Base-by-base conservation (phyloP, 441 rosid species). In the Pelargonium australe region DNA sequence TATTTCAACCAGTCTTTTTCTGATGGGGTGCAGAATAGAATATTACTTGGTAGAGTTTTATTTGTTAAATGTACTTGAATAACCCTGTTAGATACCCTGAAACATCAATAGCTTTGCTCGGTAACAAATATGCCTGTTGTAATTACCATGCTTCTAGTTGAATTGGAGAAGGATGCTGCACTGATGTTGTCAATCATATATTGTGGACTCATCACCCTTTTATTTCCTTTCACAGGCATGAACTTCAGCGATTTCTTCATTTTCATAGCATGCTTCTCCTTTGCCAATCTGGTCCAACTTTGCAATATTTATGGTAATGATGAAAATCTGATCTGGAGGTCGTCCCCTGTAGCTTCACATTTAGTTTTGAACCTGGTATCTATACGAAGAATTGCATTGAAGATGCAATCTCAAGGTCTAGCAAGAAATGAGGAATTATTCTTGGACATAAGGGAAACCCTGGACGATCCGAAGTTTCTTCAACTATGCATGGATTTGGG, bases 241-340 rank as follows among this genome's bases (percentile, higher is more conserved):
- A 92, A 95, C 82, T 85, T 90, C 73, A 57, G 71, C 28, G 97
- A 92, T 77, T 92, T 90, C 71, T 85, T 85, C 45, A 72, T 76
- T 72, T 87, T 89, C 81, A 78, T 92, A 72, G 79, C 85, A 3
- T 84, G 78, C 64, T 76, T 95, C 58, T 73, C 89, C 73, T 75
- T 89, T 70, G 89, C 87, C 4, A 85, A 84, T 73, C 65, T 83
- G 76, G 75, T 78, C 68, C 82, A 80, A 64, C 82, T 84, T 60
- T 79, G 72, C 69, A 62, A 72, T 57, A 66, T 76, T 62, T 55
- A 1, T 63, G 65, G 68, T 43, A 73, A 78, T 31, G 6, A 70
- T 20, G 78, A 78, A 66, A 83, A 63, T 41, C 23, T 76, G 20
- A 60, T 19, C 10, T 47, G 71, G 67, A 66, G 69, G 72, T 76